Percentiles rank a stretch among this genome's conserved stretches.
Conservation (phyloP, 305 asterid genomes). For the Salvia sclarea region DNA sequence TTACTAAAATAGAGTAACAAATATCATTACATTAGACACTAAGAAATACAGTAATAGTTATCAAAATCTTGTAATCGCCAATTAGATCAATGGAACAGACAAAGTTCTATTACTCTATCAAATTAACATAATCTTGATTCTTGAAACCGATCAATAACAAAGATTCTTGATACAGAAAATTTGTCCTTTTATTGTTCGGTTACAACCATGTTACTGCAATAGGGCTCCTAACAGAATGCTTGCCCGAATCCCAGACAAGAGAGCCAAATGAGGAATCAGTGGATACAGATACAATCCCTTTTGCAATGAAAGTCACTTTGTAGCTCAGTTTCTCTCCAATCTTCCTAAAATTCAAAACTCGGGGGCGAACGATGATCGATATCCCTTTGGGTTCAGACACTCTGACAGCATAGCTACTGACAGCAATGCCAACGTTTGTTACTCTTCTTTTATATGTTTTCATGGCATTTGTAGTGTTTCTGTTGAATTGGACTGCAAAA, state of each 20-base stretch:
- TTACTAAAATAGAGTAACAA: background rate
- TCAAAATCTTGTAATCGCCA: background rate
- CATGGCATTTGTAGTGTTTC: slow-evolving; percentile 24
- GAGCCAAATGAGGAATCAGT: slow-evolving; percentile 56
- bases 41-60: background rate
- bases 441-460: slow-evolving; percentile 50
- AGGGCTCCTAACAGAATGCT: slow-evolving; percentile 64
- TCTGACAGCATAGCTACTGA: slow-evolving; percentile 43
- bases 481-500: slow-evolving; percentile 45
- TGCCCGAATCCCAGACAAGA: slow-evolving; percentile 52
- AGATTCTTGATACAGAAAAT: background rate
- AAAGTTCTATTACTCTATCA: too few species aligned
- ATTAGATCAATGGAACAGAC: too few species aligned
- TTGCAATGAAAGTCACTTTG: slow-evolving; percentile 43
- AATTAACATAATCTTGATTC: background rate
- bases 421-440: slow-evolving; percentile 62
- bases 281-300: slow-evolving; percentile 33
- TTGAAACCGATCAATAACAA: background rate
- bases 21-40: background rate
- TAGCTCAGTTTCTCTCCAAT: slow-evolving; percentile 55
- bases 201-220: slow-evolving; percentile 62
- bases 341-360: slow-evolving; percentile 44
- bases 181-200: background rate
- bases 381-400: slow-evolving; percentile 55
- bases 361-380: slow-evolving; percentile 47